Conservation (phyloP, 768 basidiomycete species). For the Suillus decipiens region DNA sequence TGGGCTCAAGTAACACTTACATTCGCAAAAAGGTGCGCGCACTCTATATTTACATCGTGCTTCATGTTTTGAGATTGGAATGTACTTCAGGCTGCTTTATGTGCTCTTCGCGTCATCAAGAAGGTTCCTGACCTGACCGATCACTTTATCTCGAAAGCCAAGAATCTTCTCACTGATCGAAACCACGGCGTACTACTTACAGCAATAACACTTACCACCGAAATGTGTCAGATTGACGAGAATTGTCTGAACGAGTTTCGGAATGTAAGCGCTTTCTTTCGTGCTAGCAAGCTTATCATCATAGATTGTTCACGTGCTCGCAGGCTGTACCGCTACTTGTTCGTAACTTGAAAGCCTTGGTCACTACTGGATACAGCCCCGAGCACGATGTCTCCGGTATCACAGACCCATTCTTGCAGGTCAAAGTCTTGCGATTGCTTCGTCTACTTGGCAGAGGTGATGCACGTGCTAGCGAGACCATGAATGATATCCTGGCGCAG, state of each 20-base stretch:
- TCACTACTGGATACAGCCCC: constrained; percentile 95
- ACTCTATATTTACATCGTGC: background rate
- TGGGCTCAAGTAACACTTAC: constrained; percentile 97
- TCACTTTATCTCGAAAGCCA: constrained; percentile 87
- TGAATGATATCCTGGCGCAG: constrained; percentile 99
- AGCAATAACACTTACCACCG: constrained; percentile 92
- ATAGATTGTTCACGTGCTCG: constrained; percentile 13
- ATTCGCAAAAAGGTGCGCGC: constrained; percentile 91
- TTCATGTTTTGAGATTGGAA: constrained; percentile 5
- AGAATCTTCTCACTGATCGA: constrained; percentile 88
- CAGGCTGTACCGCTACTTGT: constrained; percentile 93
- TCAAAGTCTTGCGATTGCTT: constrained; percentile 88
- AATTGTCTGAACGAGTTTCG: constrained; percentile 82
- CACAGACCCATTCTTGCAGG: constrained; percentile 93
- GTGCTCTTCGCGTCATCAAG: constrained; percentile 91
- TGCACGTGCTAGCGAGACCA: constrained; percentile 84
- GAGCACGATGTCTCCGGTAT: constrained; percentile 99
- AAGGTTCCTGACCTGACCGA: constrained; percentile 95
- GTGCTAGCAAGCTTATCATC: background rate
- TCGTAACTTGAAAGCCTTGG: constrained; percentile 90
- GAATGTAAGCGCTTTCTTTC: constrained; percentile 55
- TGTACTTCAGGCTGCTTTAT: constrained; percentile 78
- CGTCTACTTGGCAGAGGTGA: constrained; percentile 88
- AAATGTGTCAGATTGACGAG: constrained; percentile 86
- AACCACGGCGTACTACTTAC: constrained; percentile 96